Evolutionary conservation across 176 grass and related monocot genomes (phyloP), one percentile per base, ranked within the genome.

Genomic region (Triticum dicoccoides): DNA sequence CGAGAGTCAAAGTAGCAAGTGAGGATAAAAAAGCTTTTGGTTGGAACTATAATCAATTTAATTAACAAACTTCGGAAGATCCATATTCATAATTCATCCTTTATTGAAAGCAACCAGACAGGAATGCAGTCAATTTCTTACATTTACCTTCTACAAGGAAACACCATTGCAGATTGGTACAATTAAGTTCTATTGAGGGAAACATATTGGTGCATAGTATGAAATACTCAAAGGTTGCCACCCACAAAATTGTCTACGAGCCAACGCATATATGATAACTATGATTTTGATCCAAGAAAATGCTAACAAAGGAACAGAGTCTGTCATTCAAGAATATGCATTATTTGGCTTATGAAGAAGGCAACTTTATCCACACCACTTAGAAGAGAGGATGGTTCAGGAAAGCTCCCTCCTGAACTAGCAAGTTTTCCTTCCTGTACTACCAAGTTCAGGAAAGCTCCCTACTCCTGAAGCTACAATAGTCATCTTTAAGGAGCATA

Each of bases 181-280:
- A 62, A 32, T 58, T 79, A 72, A 65, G 32, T n/a, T 58, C 42
- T 80, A 54, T 25, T 6, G 30, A 23, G 12, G 44, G 11, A 52
- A 24, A 65, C 25, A 73, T 35, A 23, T 56, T 67, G 41, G 47
- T 59, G 32, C 24, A 74, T 66, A 79, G 29, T 29, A 29, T 52
- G 58, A 83, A 83, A 5, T 67, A 78, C 51, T 14, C 87, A 80
- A 79, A 37, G 59, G 23, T 65, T 54, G 17, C 14, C 15, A 56
- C 75, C 1, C 2, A 27, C 7, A 25, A 17, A 69, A 27, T 51
- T 59, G 7, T 82, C 38, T 51, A 29, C 8, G 52, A 39, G 41
- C 65, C 74, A 88, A 52, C 14, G 10, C 38, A 69, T 14, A 70
- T 77, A 78, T 88, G 52, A 69, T 52, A 29, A 29, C 29, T 29